Evolutionary conservation across 805 yeast species (phyloP).

Genomic region (Priceomyces fermenticarens): DNA sequence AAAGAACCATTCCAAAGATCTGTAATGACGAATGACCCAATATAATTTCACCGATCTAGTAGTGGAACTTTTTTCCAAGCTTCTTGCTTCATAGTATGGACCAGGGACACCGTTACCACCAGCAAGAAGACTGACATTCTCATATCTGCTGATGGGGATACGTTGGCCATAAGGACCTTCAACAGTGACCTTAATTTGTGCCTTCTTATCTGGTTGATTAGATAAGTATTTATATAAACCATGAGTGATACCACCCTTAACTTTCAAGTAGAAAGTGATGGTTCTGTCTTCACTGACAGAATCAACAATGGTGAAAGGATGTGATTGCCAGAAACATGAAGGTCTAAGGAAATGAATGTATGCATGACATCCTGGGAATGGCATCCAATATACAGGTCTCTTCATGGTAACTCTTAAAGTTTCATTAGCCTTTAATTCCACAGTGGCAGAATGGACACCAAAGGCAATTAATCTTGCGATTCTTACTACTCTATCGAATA

Average conservation of each 20-base stretch:
- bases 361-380: constrained; percentile 39
- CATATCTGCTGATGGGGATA: constrained; percentile 28
- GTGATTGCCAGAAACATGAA: constrained; percentile 44
- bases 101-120: constrained; percentile 46
- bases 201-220: constrained; percentile 29
- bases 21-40: constrained; percentile 41
- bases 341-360: constrained; percentile 39
- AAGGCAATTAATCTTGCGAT: constrained; percentile 26
- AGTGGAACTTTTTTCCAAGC: constrained; percentile 16
- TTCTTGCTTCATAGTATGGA: constrained; percentile 28
- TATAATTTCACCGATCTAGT: constrained; percentile 23
- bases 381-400: constrained; percentile 46
- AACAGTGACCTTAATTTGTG: constrained; percentile 26
- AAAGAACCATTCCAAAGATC: constrained; percentile 38
- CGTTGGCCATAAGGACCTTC: constrained; percentile 42
- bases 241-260: constrained; percentile 38
- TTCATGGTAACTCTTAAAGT: constrained; percentile 45
- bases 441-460: constrained; percentile 34
- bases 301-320: constrained; percentile 40
- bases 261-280: constrained; percentile 45
- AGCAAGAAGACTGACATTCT: constrained; percentile 25
- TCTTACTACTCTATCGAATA: constrained; percentile 31
- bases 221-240: constrained; percentile 31
- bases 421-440: constrained; percentile 35
- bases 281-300: constrained; percentile 28